Evolutionary conservation across 306 rosid species (phyloP), one percentile per base, ranked within the genome.

Genomic region (Ceratonia siliqua): DNA sequence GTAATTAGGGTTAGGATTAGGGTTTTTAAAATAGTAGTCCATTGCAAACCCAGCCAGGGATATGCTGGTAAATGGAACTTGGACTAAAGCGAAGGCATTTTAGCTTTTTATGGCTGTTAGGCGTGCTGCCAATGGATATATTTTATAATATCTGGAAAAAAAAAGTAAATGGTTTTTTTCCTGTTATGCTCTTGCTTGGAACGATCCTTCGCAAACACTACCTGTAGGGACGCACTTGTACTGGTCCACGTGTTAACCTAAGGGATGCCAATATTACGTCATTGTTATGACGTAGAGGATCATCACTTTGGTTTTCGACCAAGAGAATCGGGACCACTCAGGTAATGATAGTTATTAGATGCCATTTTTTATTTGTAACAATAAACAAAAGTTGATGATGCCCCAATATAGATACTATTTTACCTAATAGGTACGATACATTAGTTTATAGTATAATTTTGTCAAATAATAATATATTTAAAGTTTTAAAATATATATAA

Each of bases 1-100:
- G 70, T 45, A 67, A 67, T 65, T 39, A 68, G 85, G 81, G 54
- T 62, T 67, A 46, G 55, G 68, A 67, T 77, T 57, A 72, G 85
- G 87, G 81, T 81, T 80, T 42, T n/a, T 43, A 30, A 68, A 82
- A 81, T 68, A 85, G 71, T 54, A 77, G 45, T 85, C 88, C 92
- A 88, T 87, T 56, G 56, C 46, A 66, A 66, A 49, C 32, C 24
- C 33, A 42, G 58, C 4, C 5, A 12, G 8, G 41, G 15, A 36
- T 28, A 48, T 54, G 62, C 7, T 49, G 21, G 52, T 14, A 82
- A 20, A 21, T 52, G 48, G 39, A 1, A 63, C 36, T 15, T n/a
- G 14, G 24, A 49, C 33, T 21, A 49, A 53, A 21, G 38, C 17
- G 52, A 57, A 15, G 54, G 30, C 33, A 45, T 24, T 67, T 41